phyloP scores from a whole-genome alignment of 768 basidiomycete species.

The Tulasnella sp. region DNA sequence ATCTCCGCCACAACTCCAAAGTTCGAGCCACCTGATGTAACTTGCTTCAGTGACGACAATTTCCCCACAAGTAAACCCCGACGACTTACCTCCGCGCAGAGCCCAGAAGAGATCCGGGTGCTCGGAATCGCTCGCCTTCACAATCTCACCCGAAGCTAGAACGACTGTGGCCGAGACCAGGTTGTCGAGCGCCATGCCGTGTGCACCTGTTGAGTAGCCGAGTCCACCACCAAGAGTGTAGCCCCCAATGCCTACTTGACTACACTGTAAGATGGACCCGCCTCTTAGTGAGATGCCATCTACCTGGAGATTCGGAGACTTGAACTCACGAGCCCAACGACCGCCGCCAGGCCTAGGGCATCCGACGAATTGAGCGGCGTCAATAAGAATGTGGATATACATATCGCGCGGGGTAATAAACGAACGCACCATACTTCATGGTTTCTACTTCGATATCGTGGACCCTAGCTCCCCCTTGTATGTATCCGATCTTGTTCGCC shows the following conservation, averaged over 20 bases:
- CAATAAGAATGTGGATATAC: neutral
- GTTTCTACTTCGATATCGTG: neutral
- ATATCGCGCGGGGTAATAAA: neutral
- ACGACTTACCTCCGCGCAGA: constrained; percentile 21
- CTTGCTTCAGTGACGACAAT: neutral
- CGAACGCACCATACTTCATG: constrained; percentile 27
- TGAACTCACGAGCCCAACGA: neutral
- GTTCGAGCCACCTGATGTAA: constrained; percentile 11
- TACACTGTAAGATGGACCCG: neutral
- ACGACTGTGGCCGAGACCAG: constrained; percentile 33
- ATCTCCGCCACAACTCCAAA: constrained; percentile 32
- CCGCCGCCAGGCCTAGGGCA: constrained; percentile 19
- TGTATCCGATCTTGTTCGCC: constrained; percentile 27
- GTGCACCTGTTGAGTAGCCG: constrained; percentile 14
- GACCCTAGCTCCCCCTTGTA: constrained; percentile 18
- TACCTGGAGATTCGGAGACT: too few species aligned
- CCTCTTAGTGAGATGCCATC: neutral
- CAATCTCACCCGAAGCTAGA: constrained; percentile 27
- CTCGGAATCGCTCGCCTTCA: constrained; percentile 14
- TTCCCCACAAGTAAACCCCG: too few species aligned
- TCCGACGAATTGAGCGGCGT: neutral
- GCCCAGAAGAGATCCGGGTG: constrained; percentile 32
- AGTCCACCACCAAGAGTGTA: constrained; percentile 15
- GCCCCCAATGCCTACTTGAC: constrained; percentile 7
- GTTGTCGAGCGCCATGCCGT: constrained; percentile 31